Percentiles rank a stretch among this genome's conserved stretches.
phyloP scores from a whole-genome alignment of 495 filamentous ascomycete species.

The Lasiosphaeris hirsuta region DNA sequence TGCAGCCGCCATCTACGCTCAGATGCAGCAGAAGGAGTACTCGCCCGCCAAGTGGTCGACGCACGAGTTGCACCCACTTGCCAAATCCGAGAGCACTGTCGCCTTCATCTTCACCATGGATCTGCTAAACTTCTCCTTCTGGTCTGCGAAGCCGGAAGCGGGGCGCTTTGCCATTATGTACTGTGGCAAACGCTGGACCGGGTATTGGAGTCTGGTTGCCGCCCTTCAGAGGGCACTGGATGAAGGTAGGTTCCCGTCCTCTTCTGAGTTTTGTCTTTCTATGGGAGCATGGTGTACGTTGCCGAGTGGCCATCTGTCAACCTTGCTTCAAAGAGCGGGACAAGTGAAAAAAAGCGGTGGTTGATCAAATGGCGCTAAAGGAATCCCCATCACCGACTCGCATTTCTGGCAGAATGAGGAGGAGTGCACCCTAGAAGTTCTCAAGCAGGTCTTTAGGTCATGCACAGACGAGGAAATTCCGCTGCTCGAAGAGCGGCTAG shows the following conservation, averaged over 20 bases:
- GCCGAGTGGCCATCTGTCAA: not conserved
- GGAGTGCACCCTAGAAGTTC: slow-evolving; percentile 68
- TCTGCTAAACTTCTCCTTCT: slow-evolving; percentile 93
- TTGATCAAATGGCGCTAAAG: slow-evolving; percentile 39
- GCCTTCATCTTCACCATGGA: slow-evolving; percentile 98
- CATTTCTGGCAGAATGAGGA: slow-evolving; percentile 81
- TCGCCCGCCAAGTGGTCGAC: slow-evolving; percentile 80
- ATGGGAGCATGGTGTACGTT: not conserved
- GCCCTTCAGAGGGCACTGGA: slow-evolving; percentile 82
- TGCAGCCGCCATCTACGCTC: slow-evolving; percentile 67
- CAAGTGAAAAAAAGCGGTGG: not conserved
- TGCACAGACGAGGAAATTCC: slow-evolving; percentile 84
- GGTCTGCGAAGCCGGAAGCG: slow-evolving; percentile 64
- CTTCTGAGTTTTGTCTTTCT: not conserved
- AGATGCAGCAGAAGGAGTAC: slow-evolving; percentile 82
- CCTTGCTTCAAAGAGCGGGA: slow-evolving; percentile 2
- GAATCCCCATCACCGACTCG: slow-evolving; percentile 83
- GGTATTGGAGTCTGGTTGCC: slow-evolving; percentile 94
- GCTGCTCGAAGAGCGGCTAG: slow-evolving; percentile 70
- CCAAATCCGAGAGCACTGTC: slow-evolving; percentile 70
- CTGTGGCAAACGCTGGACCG: slow-evolving; percentile 76
- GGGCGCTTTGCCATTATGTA: slow-evolving; percentile 79
- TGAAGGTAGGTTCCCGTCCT: slow-evolving; percentile 57
- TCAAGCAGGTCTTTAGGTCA: slow-evolving; percentile 80
- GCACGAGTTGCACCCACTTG: slow-evolving; percentile 86